Conservation (phyloP, 2,329 filamentous ascomycete species). For the Calonectria hongkongensis region DNA sequence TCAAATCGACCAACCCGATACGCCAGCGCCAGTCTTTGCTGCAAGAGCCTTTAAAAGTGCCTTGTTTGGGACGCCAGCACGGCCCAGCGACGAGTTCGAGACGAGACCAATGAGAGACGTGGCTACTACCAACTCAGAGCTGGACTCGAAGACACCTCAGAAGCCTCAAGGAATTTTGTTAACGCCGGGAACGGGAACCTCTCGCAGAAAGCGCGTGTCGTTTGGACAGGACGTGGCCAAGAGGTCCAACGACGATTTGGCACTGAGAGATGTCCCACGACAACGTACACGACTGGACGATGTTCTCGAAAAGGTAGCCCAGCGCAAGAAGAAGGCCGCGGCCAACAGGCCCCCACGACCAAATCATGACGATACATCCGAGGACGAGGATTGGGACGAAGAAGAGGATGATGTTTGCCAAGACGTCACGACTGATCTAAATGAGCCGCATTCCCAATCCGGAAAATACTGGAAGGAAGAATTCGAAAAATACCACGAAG, state of each 20-base stretch:
- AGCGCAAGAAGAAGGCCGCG: slow-evolving; percentile 35
- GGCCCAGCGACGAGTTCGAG: slow-evolving; percentile 58
- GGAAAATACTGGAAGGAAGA: slow-evolving; percentile 88
- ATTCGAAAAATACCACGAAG: slow-evolving; percentile 83
- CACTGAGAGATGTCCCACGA: slow-evolving; percentile 51
- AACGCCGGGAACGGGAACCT: slow-evolving; percentile 77
- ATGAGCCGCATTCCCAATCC: slow-evolving; percentile 83
- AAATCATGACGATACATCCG: slow-evolving; percentile 51
- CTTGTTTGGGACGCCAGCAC: slow-evolving; percentile 76
- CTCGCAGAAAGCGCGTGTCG: slow-evolving; percentile 78
- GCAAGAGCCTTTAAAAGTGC: slow-evolving; percentile 79
- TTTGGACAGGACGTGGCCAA: slow-evolving; percentile 75
- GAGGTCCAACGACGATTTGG: slow-evolving; percentile 63
- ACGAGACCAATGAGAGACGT: slow-evolving; percentile 51
- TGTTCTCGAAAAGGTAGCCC: slow-evolving; percentile 63
- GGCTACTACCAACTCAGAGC: slow-evolving; percentile 47
- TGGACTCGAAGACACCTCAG: slow-evolving; percentile 66
- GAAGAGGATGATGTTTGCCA: slow-evolving; percentile 66
- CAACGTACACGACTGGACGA: slow-evolving; percentile 67
- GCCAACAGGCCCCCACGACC: slow-evolving; percentile 35
- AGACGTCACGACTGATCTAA: slow-evolving; percentile 82
- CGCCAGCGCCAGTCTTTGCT: slow-evolving; percentile 80
- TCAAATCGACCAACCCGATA: slow-evolving; percentile 76
- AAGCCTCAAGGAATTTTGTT: slow-evolving; percentile 76
- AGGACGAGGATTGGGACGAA: slow-evolving; percentile 74